Percentiles rank a stretch among this genome's conserved stretches.
Conservation (phyloP, 2,329 filamentous ascomycete species). For the Aureobasidium subglaciale region DNA sequence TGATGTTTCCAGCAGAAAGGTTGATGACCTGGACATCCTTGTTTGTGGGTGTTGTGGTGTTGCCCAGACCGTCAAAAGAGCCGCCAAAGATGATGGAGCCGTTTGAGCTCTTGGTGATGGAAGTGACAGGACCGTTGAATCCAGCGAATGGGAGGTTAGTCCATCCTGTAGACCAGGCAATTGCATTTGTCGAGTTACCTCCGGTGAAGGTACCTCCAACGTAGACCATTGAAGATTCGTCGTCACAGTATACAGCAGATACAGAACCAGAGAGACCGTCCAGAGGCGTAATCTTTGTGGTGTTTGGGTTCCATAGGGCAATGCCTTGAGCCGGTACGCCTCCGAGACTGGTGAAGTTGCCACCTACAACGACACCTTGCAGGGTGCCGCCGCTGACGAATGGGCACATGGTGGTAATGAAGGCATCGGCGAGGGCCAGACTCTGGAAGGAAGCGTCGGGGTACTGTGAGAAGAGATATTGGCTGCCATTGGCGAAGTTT, state of each 20-base stretch:
- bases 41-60: conserved; percentile 60
- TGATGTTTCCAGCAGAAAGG: conserved; percentile 68
- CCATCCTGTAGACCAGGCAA: conserved; percentile 74
- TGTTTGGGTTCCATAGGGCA: conserved; percentile 71
- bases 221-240: conserved; percentile 70
- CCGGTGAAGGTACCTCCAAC: conserved; percentile 81
- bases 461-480: conserved; percentile 71
- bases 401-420: conserved; percentile 82
- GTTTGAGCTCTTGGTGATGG: conserved; percentile 72
- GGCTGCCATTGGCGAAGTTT: conserved; percentile 66
- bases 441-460: conserved; percentile 78
- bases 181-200: conserved; percentile 78
- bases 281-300: conserved; percentile 63
- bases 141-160: conserved; percentile 80
- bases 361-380: conserved; percentile 74
- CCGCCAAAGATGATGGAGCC: conserved; percentile 90
- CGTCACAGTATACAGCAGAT: conserved; percentile 74
- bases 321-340: conserved; percentile 66
- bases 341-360: conserved; percentile 90
- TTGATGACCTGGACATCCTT: conserved; percentile 77
- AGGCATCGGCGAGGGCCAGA: conserved; percentile 64
- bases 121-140: conserved; percentile 85
- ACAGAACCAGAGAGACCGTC: conserved; percentile 78
- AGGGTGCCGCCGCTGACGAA: conserved; percentile 62
- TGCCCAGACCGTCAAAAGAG: conserved; percentile 79